Evolutionary conservation across 371 early-diverging fungal species (phyloP), one percentile per base, ranked within the genome.

Genomic region (Mortierella sp.): DNA sequence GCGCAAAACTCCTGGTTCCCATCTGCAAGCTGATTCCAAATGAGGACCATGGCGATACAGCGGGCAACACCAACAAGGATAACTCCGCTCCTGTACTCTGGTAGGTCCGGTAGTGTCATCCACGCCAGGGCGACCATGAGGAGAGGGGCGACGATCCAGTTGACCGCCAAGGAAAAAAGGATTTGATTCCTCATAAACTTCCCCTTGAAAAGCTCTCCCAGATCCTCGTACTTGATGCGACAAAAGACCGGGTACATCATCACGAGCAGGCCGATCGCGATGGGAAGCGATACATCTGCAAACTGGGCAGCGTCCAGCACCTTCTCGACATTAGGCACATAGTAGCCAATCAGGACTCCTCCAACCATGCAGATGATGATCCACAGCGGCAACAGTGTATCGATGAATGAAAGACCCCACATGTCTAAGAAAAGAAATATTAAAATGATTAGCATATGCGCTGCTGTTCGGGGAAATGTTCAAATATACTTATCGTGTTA

Each of bases 1-100:
- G 95, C 95, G 77, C 94, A 92, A 70, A 92, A 95, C 45, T 94
- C 90, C 31, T 88, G 50, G 72, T 96, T 92, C 1, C 95, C 95
- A 10, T 89, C 91, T 34, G 95, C 93, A 19, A 96, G 86, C 44
- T 92, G 82, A 77, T 93, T 94, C 96, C 96, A 96, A 26, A 96
- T 94, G 63, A 96, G 80, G 14, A 96, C 96, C 95, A 95, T 96
- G n/a, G 95, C 96, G 82, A 95, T 96, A 83, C 96, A 96, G 75
- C 94, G 77, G 38, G 82, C 82, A 34, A 78, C 55, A 68, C 95
- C 96, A 34, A 96, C 93, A 84, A 96, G 89, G n/a, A 96, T 91
- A n/a, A 95, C 91, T 14, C 96, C 96, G 0, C 91, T 92, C 38
- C 95, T 91, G 72, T 94, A 93, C 8, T 90, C 93, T 47, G 92